A percentile compares a stretch with the other conserved stretches of the same genome.
Conservation (phyloP, 179 eudicot genomes). For the Silene vulgaris region DNA sequence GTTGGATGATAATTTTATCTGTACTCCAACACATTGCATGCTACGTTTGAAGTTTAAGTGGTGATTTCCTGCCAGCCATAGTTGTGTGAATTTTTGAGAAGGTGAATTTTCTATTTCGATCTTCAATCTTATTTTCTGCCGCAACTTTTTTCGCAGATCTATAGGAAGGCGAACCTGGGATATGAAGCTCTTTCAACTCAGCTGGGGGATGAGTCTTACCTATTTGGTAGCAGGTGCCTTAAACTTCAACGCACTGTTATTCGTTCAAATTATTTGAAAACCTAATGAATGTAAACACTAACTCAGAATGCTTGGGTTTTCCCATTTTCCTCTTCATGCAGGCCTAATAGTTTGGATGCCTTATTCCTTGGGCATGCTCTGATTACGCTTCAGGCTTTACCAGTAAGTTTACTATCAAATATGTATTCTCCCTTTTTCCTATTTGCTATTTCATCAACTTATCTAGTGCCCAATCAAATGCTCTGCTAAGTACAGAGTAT, state of each 20-base stretch:
- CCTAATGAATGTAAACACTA: slow-evolving; percentile 14
- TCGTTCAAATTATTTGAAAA: neutral
- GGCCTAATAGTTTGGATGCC: slow-evolving; percentile 97
- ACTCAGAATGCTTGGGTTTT: neutral
- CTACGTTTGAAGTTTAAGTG: neutral
- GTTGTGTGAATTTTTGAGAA: no score
- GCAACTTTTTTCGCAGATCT: slow-evolving; percentile 47
- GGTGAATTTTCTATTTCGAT: no score
- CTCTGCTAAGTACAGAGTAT: no score
- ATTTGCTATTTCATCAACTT: neutral
- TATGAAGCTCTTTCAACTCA: slow-evolving; percentile 75
- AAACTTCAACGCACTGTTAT: slow-evolving; percentile 3
- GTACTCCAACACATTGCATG: neutral
- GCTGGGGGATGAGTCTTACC: slow-evolving; percentile 58
- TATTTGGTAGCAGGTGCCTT: slow-evolving; percentile 62
- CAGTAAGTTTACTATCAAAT: slow-evolving; percentile 52
- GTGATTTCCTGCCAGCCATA: neutral
- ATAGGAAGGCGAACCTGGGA: slow-evolving; percentile 57
- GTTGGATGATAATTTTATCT: neutral
- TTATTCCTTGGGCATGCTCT: slow-evolving; percentile 75
- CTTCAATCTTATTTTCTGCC: neutral
- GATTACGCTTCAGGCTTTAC: slow-evolving; percentile 67
- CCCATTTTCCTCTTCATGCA: slow-evolving; percentile 25
- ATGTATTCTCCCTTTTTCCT: neutral
- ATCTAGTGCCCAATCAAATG: neutral